Percentiles rank a stretch among this genome's conserved stretches.
Evolutionary conservation across 495 filamentous ascomycete species (phyloP).

Genomic region (Tetracladium setigerum): DNA sequence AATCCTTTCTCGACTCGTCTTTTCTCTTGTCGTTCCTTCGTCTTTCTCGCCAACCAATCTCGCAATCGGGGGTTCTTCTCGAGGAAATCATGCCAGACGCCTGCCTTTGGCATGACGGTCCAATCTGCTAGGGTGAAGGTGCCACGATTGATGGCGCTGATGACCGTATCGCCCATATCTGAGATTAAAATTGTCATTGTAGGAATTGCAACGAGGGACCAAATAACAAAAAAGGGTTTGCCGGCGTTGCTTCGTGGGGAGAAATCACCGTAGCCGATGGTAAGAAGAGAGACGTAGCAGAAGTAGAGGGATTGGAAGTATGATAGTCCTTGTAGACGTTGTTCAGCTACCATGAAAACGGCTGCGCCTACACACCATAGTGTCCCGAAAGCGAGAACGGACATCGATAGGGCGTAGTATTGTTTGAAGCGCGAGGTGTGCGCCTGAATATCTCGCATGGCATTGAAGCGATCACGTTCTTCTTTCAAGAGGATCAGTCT

Average conservation of each 20-base stretch:
- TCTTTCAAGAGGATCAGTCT: slow-evolving; percentile 43
- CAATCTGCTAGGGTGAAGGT: slow-evolving; percentile 58
- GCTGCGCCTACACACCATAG: slow-evolving; percentile 70
- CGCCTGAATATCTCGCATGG: slow-evolving; percentile 66
- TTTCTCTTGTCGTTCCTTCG: slow-evolving; percentile 20
- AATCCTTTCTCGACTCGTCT: slow-evolving; percentile 22
- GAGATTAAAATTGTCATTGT: slow-evolving; percentile 68
- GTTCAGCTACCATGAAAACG: slow-evolving; percentile 47
- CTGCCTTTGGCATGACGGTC: slow-evolving; percentile 54
- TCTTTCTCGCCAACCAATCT: slow-evolving; percentile 15
- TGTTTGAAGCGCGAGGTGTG: slow-evolving; percentile 54
- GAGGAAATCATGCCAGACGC: slow-evolving; percentile 27
- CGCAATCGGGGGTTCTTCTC: slow-evolving; percentile 24
- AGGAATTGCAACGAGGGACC: slow-evolving; percentile 70
- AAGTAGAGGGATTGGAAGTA: slow-evolving; percentile 74
- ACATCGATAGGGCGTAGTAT: slow-evolving; percentile 53
- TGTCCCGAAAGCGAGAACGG: slow-evolving; percentile 47
- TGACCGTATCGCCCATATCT: slow-evolving; percentile 61
- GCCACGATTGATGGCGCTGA: slow-evolving; percentile 52
- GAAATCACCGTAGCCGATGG: slow-evolving; percentile 73
- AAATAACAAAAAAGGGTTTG: slow-evolving; percentile 72
- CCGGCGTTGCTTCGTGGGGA: slow-evolving; percentile 57
- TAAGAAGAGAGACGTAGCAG: slow-evolving; percentile 64
- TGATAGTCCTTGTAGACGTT: slow-evolving; percentile 41
- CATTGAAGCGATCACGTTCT: slow-evolving; percentile 62